phyloP scores from a whole-genome alignment of 2,329 filamentous ascomycete species.

The Aphanocladium album region DNA sequence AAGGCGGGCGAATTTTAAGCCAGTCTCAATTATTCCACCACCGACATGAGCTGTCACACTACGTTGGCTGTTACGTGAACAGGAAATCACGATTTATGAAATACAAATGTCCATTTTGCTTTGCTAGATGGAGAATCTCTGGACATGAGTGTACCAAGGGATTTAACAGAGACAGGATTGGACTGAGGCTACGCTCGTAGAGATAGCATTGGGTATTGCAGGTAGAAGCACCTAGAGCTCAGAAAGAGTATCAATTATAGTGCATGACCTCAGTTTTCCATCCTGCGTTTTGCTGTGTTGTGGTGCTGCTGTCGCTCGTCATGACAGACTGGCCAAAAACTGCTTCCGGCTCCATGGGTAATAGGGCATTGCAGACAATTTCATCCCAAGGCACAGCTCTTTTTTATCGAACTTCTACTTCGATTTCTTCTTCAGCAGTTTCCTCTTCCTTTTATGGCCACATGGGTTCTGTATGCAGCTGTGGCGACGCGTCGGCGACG shows the following conservation, averaged over 20 bases:
- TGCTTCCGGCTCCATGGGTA: too few relatives aligned
- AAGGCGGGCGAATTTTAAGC: not conserved
- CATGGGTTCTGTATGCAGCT: too few relatives aligned
- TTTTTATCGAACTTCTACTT: too few relatives aligned
- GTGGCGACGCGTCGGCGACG: too few relatives aligned
- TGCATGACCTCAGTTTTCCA: not conserved
- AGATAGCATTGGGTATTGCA: not conserved
- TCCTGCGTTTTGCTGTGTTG: too few relatives aligned
- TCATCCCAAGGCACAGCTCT: too few relatives aligned
- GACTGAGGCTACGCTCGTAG: not conserved
- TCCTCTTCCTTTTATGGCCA: too few relatives aligned
- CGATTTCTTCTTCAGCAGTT: too few relatives aligned
- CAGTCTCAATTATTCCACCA: not conserved
- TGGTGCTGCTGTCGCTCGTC: too few relatives aligned
- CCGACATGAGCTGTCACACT: not conserved
- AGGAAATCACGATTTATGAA: not conserved
- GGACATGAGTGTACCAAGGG: not conserved
- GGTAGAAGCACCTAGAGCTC: not conserved
- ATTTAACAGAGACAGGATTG: not conserved
- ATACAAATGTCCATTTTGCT: not conserved
- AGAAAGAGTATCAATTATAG: not conserved
- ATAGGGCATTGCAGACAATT: too few relatives aligned
- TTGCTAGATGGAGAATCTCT: not conserved
- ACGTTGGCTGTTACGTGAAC: too few relatives aligned
- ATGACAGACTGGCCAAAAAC: too few relatives aligned